Evolutionary conservation across 331 rosid species (phyloP).

Genomic region (Cydonia oblonga): DNA sequence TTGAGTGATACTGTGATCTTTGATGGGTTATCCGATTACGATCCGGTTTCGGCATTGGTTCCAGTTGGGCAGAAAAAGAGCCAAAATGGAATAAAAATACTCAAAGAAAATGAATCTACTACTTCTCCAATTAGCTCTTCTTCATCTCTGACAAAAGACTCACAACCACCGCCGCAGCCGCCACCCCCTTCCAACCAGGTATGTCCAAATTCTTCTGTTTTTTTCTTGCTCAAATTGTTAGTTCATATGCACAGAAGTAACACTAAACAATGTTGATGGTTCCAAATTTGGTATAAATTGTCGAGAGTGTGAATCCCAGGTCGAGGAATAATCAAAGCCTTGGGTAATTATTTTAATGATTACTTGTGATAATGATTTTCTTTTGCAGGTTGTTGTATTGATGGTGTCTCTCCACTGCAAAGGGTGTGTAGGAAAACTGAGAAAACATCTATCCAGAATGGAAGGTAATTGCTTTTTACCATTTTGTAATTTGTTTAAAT

Average conservation of each 20-base stretch:
- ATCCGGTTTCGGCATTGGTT: conserved; percentile 21
- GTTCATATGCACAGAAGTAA: neutral
- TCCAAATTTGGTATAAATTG: neutral
- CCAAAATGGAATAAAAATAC: conserved; percentile 5
- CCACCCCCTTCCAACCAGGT: conserved; percentile 54
- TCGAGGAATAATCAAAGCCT: neutral
- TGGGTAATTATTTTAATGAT: neutral
- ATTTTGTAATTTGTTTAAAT: neutral
- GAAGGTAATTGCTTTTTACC: conserved; percentile 36
- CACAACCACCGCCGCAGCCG: conserved; percentile 13
- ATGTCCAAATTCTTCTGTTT: neutral
- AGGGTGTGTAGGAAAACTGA: conserved; percentile 90
- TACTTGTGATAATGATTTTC: neutral
- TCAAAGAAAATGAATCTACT: conserved; percentile 6
- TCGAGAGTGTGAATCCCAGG: neutral
- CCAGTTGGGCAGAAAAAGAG: conserved; percentile 23
- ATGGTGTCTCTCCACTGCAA: conserved; percentile 93
- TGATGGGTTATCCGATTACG: conserved; percentile 36
- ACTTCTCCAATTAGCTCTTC: conserved; percentile 33
- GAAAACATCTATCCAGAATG: conserved; percentile 89
- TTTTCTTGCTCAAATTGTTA: neutral
- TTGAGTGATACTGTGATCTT: conserved; percentile 30
- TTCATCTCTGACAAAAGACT: conserved; percentile 15
- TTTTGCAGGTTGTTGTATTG: conserved; percentile 62
- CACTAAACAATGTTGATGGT: neutral